phyloP scores from a whole-genome alignment of 2,329 filamentous ascomycete genomes.

The Madurella mycetomatis region DNA sequence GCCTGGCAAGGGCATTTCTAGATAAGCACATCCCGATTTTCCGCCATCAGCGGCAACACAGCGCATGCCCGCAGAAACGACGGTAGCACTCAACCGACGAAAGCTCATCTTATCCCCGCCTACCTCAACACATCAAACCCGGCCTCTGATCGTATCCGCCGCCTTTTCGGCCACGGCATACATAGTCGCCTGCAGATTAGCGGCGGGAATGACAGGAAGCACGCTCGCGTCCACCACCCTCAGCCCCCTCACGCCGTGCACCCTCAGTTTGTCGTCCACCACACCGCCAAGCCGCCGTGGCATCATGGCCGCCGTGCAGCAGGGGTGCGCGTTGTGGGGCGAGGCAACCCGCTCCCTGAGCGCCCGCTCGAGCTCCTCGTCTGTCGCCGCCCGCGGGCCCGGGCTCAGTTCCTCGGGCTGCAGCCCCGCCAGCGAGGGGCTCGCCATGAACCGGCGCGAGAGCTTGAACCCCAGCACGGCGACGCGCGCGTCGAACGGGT shows the following conservation, averaged over 20 bases:
- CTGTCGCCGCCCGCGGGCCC: constrained; percentile 6
- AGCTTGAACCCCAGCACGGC: constrained; percentile 31
- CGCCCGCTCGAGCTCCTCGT: constrained; percentile 27
- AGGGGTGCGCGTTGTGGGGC: constrained; percentile 28
- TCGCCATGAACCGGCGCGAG: neutral
- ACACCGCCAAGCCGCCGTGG: constrained; percentile 17
- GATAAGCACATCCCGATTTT: no score
- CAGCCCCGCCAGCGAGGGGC: neutral
- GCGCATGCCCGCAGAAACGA: no score
- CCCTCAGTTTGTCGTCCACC: constrained; percentile 15
- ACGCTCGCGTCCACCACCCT: constrained; percentile 24
- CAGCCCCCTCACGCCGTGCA: constrained; percentile 20
- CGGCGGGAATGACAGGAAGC: constrained; percentile 21
- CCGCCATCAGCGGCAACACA: no score
- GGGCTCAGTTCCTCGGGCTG: neutral
- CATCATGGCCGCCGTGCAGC: constrained; percentile 28
- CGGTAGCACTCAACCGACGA: no score
- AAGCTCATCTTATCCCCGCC: no score
- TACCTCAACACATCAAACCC: no score
- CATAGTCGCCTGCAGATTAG: constrained; percentile 21
- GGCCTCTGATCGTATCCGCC: neutral
- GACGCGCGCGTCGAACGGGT: constrained; percentile 37
- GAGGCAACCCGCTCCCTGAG: constrained; percentile 17
- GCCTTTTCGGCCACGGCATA: constrained; percentile 25
- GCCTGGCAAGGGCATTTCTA: no score